Conservation (phyloP, 176 grass and related monocot genomes). For the Miscanthus lutarioriparius region DNA sequence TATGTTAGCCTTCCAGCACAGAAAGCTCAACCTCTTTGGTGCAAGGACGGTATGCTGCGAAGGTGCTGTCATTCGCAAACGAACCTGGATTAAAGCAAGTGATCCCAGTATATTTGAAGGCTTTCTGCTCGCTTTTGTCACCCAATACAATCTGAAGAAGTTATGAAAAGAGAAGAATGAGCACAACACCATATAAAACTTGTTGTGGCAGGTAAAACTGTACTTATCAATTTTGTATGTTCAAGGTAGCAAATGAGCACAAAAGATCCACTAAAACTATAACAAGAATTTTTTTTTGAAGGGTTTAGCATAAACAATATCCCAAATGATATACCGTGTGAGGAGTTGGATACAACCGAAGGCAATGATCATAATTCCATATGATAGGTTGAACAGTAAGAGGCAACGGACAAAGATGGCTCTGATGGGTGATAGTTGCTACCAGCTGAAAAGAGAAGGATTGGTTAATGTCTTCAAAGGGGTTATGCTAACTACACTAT, state of each 20-base stretch:
- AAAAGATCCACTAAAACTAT: conserved; percentile 28
- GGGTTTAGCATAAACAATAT: not conserved
- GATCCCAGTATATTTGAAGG: conserved; percentile 94
- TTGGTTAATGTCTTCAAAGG: conserved; percentile 1
- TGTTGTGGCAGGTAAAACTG: not conserved
- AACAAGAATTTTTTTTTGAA: not conserved
- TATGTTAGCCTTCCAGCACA: conserved; percentile 63
- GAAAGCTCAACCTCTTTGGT: conserved; percentile 93
- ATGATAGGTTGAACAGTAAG: conserved; percentile 94
- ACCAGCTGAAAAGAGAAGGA: conserved; percentile 68
- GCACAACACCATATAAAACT: conserved; percentile 11
- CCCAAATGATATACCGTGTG: conserved; percentile 62
- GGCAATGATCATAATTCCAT: conserved; percentile 98
- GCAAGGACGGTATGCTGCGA: conserved; percentile 92
- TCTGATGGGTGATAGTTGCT: conserved; percentile 94
- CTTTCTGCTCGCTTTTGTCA: conserved; percentile 94
- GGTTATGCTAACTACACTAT: not conserved
- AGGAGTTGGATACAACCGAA: conserved; percentile 90
- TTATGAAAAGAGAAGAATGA: conserved; percentile 33
- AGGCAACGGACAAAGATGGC: conserved; percentile 97
- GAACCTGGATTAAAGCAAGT: conserved; percentile 98
- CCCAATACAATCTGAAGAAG: conserved; percentile 84
- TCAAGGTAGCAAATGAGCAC: conserved; percentile 30
- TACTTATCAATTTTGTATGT: not conserved
- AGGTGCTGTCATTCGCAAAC: conserved; percentile 81